Base-by-base conservation (phyloP, 805 yeast genomes). In the Grigorovia jiainica region DNA sequence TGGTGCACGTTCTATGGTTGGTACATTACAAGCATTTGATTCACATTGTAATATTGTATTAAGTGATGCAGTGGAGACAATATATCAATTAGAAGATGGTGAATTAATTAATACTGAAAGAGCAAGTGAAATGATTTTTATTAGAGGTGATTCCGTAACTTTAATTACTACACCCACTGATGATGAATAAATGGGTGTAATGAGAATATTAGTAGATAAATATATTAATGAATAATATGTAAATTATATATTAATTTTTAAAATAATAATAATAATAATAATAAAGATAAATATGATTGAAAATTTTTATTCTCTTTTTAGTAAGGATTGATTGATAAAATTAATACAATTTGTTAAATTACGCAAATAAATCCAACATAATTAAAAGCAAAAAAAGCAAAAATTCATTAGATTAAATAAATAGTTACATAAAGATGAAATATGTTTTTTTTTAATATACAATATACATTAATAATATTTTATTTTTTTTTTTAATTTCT, bases 121-220 rank as follows among this genome's bases (percentile, higher is more conserved):
- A 55, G 72, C 73, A 47, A 74, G 87, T 15, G 95, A 86, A 43
- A 85, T 92, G 87, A 79, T 92, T 34, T 90, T 90, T 65, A 89
- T 92, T 13, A 80, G 99, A 67, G 99, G 99, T n/a, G 98, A 92
- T 64, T 79, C 94, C 3, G 97, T 92, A 35, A 86, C 94, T 39
- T 72, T 89, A 51, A 80, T 92, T 41, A 78, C 82, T 41, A 71
- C 79, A 5, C 66, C 71, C 18, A 61, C 57, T 10, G 59, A 51
- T 36, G 50, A 51, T 7, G 31, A 27, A 13, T 27, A 27, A 27
- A 7, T 27, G 6, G 11, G 15, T 7, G n/a, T 11, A 27, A 15
- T 27, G 31, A 6, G 16, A 15, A 42, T 27, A 15, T 27, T 8
- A 15, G 34, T 27, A 33, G 29, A 29, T 15, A 10, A 15, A 31